Conservation (phyloP, 2,329 filamentous ascomycete species). For the Diplodia scrobiculata region DNA sequence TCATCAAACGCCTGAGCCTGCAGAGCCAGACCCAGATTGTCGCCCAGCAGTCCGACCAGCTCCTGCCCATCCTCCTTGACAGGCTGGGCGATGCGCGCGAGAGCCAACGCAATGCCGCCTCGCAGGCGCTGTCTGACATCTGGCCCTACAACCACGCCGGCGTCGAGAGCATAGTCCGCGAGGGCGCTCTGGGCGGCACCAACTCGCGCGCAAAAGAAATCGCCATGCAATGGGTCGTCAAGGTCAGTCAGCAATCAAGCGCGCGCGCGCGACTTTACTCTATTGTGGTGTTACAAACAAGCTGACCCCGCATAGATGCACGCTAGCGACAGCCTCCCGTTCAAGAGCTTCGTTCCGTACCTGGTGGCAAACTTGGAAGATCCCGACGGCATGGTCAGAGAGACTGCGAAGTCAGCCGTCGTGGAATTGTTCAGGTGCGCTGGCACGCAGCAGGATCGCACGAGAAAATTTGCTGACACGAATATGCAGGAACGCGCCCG, state of each 20-base stretch:
- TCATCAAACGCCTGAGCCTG: constrained; percentile 80
- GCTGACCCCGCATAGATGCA: constrained; percentile 64
- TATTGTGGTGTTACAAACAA: constrained; percentile 31
- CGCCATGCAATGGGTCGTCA: constrained; percentile 80
- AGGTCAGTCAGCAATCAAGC: constrained; percentile 52
- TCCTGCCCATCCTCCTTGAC: constrained; percentile 76
- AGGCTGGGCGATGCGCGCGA: constrained; percentile 87
- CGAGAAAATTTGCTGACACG: background rate
- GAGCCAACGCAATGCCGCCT: constrained; percentile 73
- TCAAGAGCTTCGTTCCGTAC: constrained; percentile 77
- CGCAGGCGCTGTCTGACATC: constrained; percentile 75
- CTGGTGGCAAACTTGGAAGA: constrained; percentile 89
- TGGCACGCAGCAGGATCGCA: background rate
- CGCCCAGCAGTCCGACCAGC: constrained; percentile 68
- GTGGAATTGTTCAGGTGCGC: constrained; percentile 79
- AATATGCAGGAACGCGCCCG: constrained; percentile 68
- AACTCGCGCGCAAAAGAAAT: constrained; percentile 83
- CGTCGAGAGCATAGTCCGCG: constrained; percentile 78
- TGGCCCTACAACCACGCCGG: constrained; percentile 70
- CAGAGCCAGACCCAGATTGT: constrained; percentile 76
- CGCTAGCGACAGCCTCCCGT: constrained; percentile 74
- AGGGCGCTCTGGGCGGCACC: constrained; percentile 74
- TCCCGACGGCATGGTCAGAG: constrained; percentile 82
- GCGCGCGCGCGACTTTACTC: constrained; percentile 25
- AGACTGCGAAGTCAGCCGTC: constrained; percentile 77